These are phyloP conservation scores for Orbilia brochopaga DNA, from an alignment of 2,329 filamentous ascomycete species.

Conservation along the genomic window DNA sequence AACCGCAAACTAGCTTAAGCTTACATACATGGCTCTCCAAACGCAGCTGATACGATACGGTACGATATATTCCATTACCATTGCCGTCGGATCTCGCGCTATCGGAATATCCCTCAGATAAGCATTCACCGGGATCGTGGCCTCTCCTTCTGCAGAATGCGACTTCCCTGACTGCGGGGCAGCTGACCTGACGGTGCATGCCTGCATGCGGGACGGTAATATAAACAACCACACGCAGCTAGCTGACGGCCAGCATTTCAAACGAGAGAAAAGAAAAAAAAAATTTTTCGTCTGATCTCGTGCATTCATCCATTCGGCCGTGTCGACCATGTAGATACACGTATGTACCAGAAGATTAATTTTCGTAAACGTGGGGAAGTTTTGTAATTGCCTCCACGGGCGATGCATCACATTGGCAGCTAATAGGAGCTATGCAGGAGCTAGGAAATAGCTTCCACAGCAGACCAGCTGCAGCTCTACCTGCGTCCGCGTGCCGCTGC, in stretches of 20 bases:
- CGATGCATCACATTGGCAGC: too few relatives aligned
- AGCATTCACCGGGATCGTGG: not conserved
- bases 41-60: too few relatives aligned
- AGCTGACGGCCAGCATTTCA: constrained; percentile 4
- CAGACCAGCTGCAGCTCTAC: too few relatives aligned
- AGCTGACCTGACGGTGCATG: not conserved
- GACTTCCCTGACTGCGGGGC: not conserved
- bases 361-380: too few relatives aligned
- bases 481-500: too few relatives aligned
- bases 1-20: not conserved
- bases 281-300: constrained; percentile 9
- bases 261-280: not conserved
- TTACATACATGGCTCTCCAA: too few relatives aligned
- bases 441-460: too few relatives aligned
- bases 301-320: too few relatives aligned
- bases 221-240: not conserved
- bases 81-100: constrained; percentile 4
- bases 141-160: not conserved
- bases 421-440: too few relatives aligned
- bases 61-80: not conserved
- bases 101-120: constrained; percentile 11
- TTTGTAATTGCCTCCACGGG: too few relatives aligned
- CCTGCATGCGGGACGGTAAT: not conserved
- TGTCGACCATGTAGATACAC: too few relatives aligned
- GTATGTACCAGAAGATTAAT: too few relatives aligned